These are phyloP conservation scores for Xylariales sp. DNA, from an alignment of 2,329 filamentous ascomycete species.

Conservation along the genomic window DNA sequence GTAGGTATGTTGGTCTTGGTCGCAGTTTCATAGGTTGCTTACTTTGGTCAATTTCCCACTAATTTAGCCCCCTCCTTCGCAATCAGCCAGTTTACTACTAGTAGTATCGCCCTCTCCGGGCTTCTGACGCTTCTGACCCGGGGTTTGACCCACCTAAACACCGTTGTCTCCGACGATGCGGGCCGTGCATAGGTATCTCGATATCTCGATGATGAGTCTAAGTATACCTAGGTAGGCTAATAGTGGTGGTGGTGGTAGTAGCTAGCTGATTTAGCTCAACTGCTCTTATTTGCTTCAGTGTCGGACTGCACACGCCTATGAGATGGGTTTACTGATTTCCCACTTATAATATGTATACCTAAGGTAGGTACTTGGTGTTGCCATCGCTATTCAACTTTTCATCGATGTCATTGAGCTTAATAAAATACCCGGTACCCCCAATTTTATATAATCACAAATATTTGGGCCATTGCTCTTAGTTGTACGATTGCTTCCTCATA, in stretches of 20 bases:
- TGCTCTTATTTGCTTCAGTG: too few relatives aligned
- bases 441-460: conserved; percentile 4
- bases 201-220: too few relatives aligned
- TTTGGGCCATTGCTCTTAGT: neutral
- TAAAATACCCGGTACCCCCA: neutral
- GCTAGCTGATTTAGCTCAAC: too few relatives aligned
- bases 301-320: too few relatives aligned
- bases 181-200: neutral
- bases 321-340: too few relatives aligned
- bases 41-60: neutral
- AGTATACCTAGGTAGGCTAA: too few relatives aligned
- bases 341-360: too few relatives aligned
- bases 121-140: conserved; percentile 10
- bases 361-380: neutral
- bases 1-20: neutral
- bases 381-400: neutral
- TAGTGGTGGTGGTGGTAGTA: too few relatives aligned
- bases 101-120: neutral
- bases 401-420: neutral
- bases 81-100: conserved; percentile 9
- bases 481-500: neutral
- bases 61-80: conserved; percentile 20
- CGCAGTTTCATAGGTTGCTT: neutral
- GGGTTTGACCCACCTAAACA: conserved; percentile 32
- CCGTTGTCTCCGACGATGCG: conserved; percentile 33